Conservation (phyloP, 495 filamentous ascomycete species). For the Chaetomium tenue region DNA sequence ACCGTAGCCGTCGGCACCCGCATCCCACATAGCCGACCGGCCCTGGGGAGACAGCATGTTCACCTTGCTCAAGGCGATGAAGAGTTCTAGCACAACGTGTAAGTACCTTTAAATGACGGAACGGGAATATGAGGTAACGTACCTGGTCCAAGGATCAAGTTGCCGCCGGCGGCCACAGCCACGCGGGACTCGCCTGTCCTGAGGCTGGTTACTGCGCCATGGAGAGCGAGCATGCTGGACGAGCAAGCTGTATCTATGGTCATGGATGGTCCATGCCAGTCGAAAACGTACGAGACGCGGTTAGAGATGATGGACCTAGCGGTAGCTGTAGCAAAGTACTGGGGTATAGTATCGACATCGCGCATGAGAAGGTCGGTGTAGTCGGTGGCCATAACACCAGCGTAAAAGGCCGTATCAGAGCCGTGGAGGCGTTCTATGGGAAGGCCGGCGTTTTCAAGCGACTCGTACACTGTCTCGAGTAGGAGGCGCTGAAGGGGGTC, state of each 20-base stretch:
- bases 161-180: slow-evolving; percentile 52
- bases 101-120: too few species aligned
- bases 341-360: slow-evolving; percentile 29
- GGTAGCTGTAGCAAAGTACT: slow-evolving; percentile 47
- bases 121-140: neutral
- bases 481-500: slow-evolving; percentile 55
- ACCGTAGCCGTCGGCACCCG: slow-evolving; percentile 58
- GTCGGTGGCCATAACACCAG: slow-evolving; percentile 26
- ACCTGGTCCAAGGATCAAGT: slow-evolving; percentile 52
- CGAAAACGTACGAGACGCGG: slow-evolving; percentile 52
- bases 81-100: neutral
- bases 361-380: slow-evolving; percentile 27
- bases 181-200: slow-evolving; percentile 33
- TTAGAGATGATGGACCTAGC: slow-evolving; percentile 42
- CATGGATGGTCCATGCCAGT: slow-evolving; percentile 44
- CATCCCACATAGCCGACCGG: slow-evolving; percentile 57
- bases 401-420: slow-evolving; percentile 20
- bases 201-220: slow-evolving; percentile 45
- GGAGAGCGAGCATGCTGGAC: slow-evolving; percentile 51
- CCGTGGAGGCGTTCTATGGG: slow-evolving; percentile 59
- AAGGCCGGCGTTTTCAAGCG: slow-evolving; percentile 70
- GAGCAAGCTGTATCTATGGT: slow-evolving; percentile 56
- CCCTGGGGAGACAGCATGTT: slow-evolving; percentile 42
- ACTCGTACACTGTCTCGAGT: slow-evolving; percentile 52
- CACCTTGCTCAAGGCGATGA: slow-evolving; percentile 30